Conservation (phyloP, 164 flowering plant genomes). For the grape (Vitis vinifera) region DNA sequence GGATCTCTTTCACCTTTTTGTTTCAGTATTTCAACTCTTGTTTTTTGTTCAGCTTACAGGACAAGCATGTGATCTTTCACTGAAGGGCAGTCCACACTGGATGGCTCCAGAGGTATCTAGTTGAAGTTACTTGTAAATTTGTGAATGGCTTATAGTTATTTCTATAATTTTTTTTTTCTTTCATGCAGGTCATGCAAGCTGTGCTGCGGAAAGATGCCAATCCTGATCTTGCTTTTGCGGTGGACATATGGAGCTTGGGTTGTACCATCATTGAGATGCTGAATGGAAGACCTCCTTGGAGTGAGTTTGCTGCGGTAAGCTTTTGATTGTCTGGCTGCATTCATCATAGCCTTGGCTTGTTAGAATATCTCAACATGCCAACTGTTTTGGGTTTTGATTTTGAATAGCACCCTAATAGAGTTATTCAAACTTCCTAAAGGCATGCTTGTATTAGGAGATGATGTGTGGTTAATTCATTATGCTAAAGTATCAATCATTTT, state of each 20-base stretch:
- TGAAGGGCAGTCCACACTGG: slow-evolving; percentile 95
- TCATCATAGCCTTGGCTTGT: background rate
- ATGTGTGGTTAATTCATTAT: too few species aligned
- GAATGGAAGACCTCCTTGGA: slow-evolving; percentile 88
- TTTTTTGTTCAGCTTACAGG: slow-evolving; percentile 56
- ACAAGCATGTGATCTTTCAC: slow-evolving; percentile 57
- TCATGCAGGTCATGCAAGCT: slow-evolving; percentile 61
- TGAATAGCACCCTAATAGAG: too few species aligned
- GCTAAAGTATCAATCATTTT: too few species aligned
- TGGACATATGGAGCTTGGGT: slow-evolving; percentile 95
- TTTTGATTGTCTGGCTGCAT: background rate
- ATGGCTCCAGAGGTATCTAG: slow-evolving; percentile 94
- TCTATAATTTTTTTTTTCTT: background rate
- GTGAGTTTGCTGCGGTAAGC: slow-evolving; percentile 78
- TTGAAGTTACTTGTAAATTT: background rate
- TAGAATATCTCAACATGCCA: too few species aligned
- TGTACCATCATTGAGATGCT: slow-evolving; percentile 91
- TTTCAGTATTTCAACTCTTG: background rate
- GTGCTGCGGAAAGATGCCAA: slow-evolving; percentile 49
- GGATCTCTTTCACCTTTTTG: background rate
- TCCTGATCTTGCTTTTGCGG: slow-evolving; percentile 64
- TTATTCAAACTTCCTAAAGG: too few species aligned
- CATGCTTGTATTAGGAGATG: too few species aligned
- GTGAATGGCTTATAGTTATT: background rate
- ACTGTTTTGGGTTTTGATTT: too few species aligned